Percentiles rank a stretch among this genome's conserved stretches.
phyloP scores from a whole-genome alignment of 2,329 filamentous ascomycete genomes.

The Penicillium sp. region DNA sequence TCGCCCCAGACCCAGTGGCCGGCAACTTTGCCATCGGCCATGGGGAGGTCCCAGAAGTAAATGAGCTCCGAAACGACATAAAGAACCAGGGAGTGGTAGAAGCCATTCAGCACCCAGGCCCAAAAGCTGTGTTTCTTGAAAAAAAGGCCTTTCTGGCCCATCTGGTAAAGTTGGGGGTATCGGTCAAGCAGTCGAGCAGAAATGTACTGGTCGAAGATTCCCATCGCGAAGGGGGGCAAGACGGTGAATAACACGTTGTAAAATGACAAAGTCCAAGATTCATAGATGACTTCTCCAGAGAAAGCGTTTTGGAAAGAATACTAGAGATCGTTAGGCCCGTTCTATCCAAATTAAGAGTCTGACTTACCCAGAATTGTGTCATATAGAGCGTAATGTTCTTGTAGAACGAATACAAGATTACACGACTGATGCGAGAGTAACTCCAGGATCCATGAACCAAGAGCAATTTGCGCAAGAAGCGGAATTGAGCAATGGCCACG shows the following conservation, averaged over 20 bases:
- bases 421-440: slow-evolving; percentile 93
- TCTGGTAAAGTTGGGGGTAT: slow-evolving; percentile 90
- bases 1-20: slow-evolving; percentile 99
- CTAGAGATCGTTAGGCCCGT: slow-evolving; percentile 42
- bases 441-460: slow-evolving; percentile 96
- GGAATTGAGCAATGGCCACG: slow-evolving; percentile 92
- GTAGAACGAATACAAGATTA: slow-evolving; percentile 97
- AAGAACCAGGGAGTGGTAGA: slow-evolving; percentile 91
- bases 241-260: slow-evolving; percentile 99
- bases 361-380: slow-evolving; percentile 94
- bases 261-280: slow-evolving; percentile 98
- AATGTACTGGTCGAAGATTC: slow-evolving; percentile 96
- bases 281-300: slow-evolving; percentile 95
- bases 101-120: slow-evolving; percentile 87
- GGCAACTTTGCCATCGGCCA: slow-evolving; percentile 70
- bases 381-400: slow-evolving; percentile 98
- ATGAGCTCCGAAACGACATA: slow-evolving; percentile 79
- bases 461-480: slow-evolving; percentile 85
- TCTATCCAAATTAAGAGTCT: not conserved
- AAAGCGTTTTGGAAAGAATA: slow-evolving; percentile 98
- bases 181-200: slow-evolving; percentile 87
- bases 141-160: slow-evolving; percentile 88
- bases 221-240: slow-evolving; percentile 84
- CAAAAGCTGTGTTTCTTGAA: slow-evolving; percentile 90
- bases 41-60: slow-evolving; percentile 72